Evolutionary conservation across 2,329 filamentous ascomycete species (phyloP), one percentile per base, ranked within the genome.

Genomic region (Verticillium dahliae): DNA sequence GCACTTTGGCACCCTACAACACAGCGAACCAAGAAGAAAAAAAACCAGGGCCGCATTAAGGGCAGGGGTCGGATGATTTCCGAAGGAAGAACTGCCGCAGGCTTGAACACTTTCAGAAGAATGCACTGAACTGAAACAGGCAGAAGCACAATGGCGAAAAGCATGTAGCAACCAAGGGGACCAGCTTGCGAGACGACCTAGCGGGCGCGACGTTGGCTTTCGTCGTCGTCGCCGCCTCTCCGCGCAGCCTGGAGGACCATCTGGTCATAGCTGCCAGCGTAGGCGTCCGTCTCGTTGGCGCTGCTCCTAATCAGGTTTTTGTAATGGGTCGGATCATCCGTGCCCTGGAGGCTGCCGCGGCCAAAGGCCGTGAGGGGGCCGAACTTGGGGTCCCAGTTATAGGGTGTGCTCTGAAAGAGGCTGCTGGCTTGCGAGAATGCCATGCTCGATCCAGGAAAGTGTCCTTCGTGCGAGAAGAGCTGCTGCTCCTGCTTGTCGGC

Each of bases 391-490:
- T 50, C 45, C 34, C 67, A 69, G 41, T 70, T 70, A 6, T 65
- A 66, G 1, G 80, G 80, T 5, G 80, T 81, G 38, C 81, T 78
- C 50, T 75, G 77, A 61, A 81, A 82, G 27, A 85, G 66, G 64
- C 80, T 83, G 68, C 81, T 84, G 1, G 75, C 71, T 61, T 82
- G 74, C 14, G 81, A 80, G 64, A 84, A 84, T 6, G 65, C 68
- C 14, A 70, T 62, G 50, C 52, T 50, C 66, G 61, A 57, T 57
- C 39, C 31, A n/a, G 31, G n/a, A 7, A 56, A 56, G 27, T 15
- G 15, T 60, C 39, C 63, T 65, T 68, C 54, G 54, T 58, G 68
- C 62, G n/a, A 66, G 66, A 59, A 60, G 6, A 50, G 57, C 33
- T 67, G 63, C 56, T 56, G 35, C 35, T 37, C 35, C 27, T 27